Conservation (phyloP, 352 stramenopile species). For the Phytophthora crassamura region DNA sequence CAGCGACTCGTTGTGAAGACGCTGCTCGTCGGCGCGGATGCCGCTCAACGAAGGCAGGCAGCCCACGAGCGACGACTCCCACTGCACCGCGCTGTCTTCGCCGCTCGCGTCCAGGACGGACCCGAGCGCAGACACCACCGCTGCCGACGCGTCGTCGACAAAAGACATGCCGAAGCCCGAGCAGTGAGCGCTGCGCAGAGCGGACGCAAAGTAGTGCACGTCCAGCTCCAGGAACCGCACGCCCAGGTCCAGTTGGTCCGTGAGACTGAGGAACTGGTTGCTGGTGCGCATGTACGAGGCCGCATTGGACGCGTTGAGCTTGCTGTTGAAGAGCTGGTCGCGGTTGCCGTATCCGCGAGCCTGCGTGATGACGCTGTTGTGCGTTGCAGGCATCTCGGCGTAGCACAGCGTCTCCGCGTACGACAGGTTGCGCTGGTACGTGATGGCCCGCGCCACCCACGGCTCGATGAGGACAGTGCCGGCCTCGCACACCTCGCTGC, state of each 20-base stretch:
- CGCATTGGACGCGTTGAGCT: conserved; percentile 51
- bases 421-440: conserved; percentile 74
- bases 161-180: conserved; percentile 56
- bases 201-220: conserved; percentile 74
- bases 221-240: conserved; percentile 79
- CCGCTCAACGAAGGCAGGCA: conserved; percentile 79
- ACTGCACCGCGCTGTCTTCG: conserved; percentile 43
- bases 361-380: conserved; percentile 79
- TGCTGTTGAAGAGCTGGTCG: conserved; percentile 69
- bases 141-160: conserved; percentile 47
- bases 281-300: conserved; percentile 66
- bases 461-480: conserved; percentile 63
- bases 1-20: conserved; percentile 56
- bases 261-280: conserved; percentile 77
- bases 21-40: conserved; percentile 69
- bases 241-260: conserved; percentile 77
- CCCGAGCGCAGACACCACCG: conserved; percentile 40
- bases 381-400: conserved; percentile 66
- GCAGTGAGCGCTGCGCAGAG: conserved; percentile 73
- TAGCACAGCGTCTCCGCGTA: conserved; percentile 72
- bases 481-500: conserved; percentile 59
- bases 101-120: conserved; percentile 46
- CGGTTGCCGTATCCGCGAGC: conserved; percentile 71
- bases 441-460: conserved; percentile 64
- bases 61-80: conserved; percentile 58